phyloP scores from a whole-genome alignment of 768 basidiomycete genomes.

The Russula brevipes region DNA sequence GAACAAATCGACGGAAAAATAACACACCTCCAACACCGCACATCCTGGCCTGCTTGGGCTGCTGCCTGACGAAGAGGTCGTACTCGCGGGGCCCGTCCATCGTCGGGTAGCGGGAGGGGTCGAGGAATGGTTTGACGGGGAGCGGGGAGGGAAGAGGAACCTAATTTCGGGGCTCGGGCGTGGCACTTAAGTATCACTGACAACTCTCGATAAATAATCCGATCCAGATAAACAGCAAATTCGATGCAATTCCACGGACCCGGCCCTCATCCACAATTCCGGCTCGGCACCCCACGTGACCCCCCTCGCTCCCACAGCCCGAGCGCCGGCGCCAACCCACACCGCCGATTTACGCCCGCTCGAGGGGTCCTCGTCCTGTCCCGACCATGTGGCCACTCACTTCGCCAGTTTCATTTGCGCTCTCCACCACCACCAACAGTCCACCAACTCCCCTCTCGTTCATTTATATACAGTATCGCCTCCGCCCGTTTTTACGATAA shows the following conservation, averaged over 20 bases:
- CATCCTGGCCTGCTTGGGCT: conserved; percentile 90
- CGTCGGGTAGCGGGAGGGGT: background rate
- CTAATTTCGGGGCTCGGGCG: conserved; percentile 22
- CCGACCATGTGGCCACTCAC: conserved; percentile 6
- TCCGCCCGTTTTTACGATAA: conserved; percentile 1
- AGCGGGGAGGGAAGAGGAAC: conserved; percentile 22
- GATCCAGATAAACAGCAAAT: conserved; percentile 21
- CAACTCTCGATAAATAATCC: conserved; percentile 12
- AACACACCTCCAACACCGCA: conserved; percentile 78
- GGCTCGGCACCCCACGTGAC: conserved; percentile 17
- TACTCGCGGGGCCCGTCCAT: conserved; percentile 57
- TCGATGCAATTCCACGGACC: conserved; percentile 24
- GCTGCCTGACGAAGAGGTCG: conserved; percentile 80
- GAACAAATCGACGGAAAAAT: background rate
- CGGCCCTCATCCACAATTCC: conserved; percentile 19
- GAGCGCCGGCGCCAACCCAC: conserved; percentile 15
- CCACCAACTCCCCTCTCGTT: background rate
- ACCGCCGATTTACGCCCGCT: conserved; percentile 18
- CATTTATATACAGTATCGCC: background rate
- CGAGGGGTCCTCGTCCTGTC: background rate
- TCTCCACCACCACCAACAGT: background rate
- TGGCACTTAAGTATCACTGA: conserved; percentile 19
- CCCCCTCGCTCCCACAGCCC: conserved; percentile 19
- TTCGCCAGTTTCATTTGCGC: background rate
- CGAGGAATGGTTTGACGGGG: conserved; percentile 7